Conservation (phyloP, 2,329 filamentous ascomycete species). For the Pseudogymnoascus sp. region DNA sequence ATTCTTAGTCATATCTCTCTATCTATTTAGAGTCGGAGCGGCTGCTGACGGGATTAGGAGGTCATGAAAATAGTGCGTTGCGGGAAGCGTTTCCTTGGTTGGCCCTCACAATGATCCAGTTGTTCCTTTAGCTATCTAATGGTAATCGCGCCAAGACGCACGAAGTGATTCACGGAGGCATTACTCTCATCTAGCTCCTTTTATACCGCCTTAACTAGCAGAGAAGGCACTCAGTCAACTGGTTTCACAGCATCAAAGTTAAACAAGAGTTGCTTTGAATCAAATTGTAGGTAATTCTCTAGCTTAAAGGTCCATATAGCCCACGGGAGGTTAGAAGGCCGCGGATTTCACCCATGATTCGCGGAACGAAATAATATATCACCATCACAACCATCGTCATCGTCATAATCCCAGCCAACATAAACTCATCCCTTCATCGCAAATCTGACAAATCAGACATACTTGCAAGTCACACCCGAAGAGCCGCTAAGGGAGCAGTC, state of each 20-base stretch:
- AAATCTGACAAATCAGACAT: slow-evolving; percentile 17
- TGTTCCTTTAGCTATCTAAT: no score
- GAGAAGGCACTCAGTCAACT: neutral
- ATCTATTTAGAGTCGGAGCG: no score
- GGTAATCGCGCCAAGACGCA: no score
- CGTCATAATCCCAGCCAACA: neutral
- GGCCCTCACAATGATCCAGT: no score
- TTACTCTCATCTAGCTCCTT: neutral
- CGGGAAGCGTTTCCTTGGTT: no score
- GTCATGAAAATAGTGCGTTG: no score
- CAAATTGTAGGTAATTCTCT: neutral
- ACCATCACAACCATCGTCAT: neutral
- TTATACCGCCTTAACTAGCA: neutral
- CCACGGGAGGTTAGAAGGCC: neutral
- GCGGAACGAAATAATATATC: neutral
- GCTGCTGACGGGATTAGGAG: no score
- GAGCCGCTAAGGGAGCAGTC: slow-evolving; percentile 11
- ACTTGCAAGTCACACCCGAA: slow-evolving; percentile 16
- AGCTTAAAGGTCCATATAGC: neutral
- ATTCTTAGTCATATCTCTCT: no score
- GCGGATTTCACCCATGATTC: neutral
- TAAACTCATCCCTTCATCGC: neutral
- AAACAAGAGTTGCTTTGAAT: neutral
- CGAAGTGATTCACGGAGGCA: neutral
- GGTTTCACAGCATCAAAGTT: neutral